These are phyloP conservation scores for Talaromyces amestolkiae DNA, from an alignment of 2,329 filamentous ascomycete species.

Conservation along the genomic window DNA sequence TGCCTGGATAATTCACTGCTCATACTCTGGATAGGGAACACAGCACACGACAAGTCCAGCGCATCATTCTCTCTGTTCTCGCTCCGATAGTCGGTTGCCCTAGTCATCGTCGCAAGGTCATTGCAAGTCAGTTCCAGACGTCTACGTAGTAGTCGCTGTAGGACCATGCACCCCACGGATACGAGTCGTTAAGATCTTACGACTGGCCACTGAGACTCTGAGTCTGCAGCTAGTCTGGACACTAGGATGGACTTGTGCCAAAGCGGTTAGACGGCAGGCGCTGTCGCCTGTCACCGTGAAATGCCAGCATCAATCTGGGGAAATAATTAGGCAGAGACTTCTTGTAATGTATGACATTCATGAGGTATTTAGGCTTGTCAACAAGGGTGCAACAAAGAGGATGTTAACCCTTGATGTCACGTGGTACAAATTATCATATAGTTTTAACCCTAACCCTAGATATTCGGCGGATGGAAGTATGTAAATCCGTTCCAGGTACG, in stretches of 20 bases:
- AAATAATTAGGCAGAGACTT: no score
- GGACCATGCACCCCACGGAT: neutral
- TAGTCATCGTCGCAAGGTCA: neutral
- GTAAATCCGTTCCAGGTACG: neutral
- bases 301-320: neutral
- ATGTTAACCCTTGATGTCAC: no score
- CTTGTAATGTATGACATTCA: no score
- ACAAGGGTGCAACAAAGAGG: no score
- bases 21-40: neutral
- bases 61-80: neutral
- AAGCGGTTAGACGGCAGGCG: neutral
- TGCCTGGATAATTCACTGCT: neutral
- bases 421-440: no score
- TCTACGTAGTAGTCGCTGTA: neutral
- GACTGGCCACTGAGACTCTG: neutral
- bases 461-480: neutral
- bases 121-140: neutral
- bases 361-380: no score
- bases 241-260: neutral
- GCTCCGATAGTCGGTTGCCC: neutral
- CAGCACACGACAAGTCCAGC: constrained; percentile 5
- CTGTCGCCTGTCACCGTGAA: neutral
- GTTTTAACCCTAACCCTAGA: neutral
- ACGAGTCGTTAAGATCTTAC: neutral
- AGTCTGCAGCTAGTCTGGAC: neutral